phyloP scores from a whole-genome alignment of 208 protist species.

The Leishmania mexicana region DNA sequence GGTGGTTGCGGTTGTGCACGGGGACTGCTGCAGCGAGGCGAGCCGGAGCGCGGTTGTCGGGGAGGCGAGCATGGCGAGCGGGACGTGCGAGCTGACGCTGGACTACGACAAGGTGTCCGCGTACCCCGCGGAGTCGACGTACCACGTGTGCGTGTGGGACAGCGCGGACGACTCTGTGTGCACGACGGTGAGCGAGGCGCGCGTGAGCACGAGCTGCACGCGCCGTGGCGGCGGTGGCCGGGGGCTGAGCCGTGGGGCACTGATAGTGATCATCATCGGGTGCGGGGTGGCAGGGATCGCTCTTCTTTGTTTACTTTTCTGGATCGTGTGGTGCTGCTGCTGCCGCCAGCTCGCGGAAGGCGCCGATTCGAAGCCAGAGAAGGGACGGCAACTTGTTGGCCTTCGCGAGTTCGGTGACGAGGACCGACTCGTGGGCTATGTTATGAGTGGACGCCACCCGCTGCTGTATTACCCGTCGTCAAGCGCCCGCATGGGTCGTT shows the following conservation, averaged over 20 bases:
- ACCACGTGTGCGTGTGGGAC: conserved; percentile 63
- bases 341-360: neutral
- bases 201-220: conserved; percentile 37
- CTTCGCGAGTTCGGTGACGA: conserved; percentile 32
- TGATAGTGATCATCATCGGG: conserved; percentile 45
- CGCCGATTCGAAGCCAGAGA: neutral
- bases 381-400: conserved; percentile 28
- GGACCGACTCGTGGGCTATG: conserved; percentile 20
- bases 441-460: conserved; percentile 32
- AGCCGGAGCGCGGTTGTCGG: conserved; percentile 20
- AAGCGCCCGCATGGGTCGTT: neutral
- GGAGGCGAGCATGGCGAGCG: conserved; percentile 21
- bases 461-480: conserved; percentile 41
- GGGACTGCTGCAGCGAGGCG: conserved; percentile 50
- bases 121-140: conserved; percentile 35
- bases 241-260: conserved; percentile 32
- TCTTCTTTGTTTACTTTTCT: conserved; percentile 4
- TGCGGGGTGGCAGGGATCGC: conserved; percentile 27
- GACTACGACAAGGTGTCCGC: conserved; percentile 19
- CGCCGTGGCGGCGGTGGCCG: conserved; percentile 4
- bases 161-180: conserved; percentile 49
- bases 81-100: conserved; percentile 43
- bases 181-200: conserved; percentile 40
- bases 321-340: neutral
- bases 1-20: conserved; percentile 46